phyloP scores from a whole-genome alignment of 495 filamentous ascomycete genomes.

The Podospora pseudopauciseta region DNA sequence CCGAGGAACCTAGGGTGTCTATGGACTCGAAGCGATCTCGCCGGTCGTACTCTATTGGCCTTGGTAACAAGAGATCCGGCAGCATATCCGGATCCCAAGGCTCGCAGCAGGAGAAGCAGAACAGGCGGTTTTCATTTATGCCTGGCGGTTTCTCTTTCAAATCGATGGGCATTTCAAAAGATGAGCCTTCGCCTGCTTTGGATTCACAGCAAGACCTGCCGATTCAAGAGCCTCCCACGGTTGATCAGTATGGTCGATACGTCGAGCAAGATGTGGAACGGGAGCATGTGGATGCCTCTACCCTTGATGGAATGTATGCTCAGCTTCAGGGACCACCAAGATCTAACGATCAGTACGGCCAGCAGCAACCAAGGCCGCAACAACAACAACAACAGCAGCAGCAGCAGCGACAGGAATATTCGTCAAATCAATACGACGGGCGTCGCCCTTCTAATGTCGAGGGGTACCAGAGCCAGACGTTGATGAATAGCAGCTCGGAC shows the following conservation, averaged over 20 bases:
- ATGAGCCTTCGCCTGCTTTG: constrained; percentile 35
- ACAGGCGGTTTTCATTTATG: constrained; percentile 73
- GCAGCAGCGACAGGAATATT: constrained; percentile 14
- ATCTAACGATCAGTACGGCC: constrained; percentile 19
- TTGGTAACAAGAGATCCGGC: constrained; percentile 66
- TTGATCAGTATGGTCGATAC: constrained; percentile 40
- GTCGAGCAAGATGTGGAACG: constrained; percentile 31
- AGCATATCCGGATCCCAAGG: constrained; percentile 51
- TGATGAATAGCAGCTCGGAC: constrained; percentile 46
- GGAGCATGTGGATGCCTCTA: constrained; percentile 32
- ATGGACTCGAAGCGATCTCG: constrained; percentile 68
- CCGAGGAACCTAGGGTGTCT: constrained; percentile 62
- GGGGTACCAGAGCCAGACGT: constrained; percentile 40
- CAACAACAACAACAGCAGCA: constrained; percentile 11
- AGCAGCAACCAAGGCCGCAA: constrained; percentile 2
- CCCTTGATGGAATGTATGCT: constrained; percentile 42
- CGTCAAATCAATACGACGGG: constrained; percentile 30
- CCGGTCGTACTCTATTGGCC: constrained; percentile 70
- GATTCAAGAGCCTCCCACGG: constrained; percentile 45
- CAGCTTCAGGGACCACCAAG: constrained; percentile 34
- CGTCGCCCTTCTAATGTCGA: constrained; percentile 33
- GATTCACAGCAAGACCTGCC: constrained; percentile 46
- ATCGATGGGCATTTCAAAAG: constrained; percentile 50
- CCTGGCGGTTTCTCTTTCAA: constrained; percentile 70
- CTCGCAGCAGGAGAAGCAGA: constrained; percentile 50